These are phyloP conservation scores for Serendipita sp. DNA, from an alignment of 768 basidiomycete genomes.

Conservation along the genomic window DNA sequence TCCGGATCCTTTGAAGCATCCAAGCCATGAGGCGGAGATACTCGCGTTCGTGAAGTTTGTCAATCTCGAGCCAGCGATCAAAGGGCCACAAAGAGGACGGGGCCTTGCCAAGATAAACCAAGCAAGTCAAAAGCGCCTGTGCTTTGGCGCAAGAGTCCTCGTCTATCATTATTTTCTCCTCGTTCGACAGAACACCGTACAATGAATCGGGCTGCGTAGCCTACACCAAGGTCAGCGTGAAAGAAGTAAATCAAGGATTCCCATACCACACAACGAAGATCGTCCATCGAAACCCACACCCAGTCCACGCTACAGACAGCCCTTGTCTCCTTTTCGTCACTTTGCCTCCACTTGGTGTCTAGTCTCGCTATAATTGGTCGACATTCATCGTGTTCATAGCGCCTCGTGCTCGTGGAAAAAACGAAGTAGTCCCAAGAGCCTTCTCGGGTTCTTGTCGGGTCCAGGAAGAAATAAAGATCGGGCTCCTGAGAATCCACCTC, in stretches of 20 bases:
- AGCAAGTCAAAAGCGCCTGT: constrained; percentile 62
- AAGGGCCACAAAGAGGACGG: constrained; percentile 69
- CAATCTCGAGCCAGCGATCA: constrained; percentile 61
- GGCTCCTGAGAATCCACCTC: constrained; percentile 31
- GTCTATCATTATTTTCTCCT: constrained; percentile 35
- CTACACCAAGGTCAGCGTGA: background rate
- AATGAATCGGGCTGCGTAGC: constrained; percentile 27
- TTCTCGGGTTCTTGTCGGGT: constrained; percentile 67
- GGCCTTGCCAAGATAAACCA: constrained; percentile 51
- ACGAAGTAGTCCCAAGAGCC: constrained; percentile 67
- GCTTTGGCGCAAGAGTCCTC: constrained; percentile 58
- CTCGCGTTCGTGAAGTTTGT: constrained; percentile 70
- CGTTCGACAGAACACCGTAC: constrained; percentile 47
- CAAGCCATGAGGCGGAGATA: constrained; percentile 74
- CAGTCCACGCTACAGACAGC: constrained; percentile 46
- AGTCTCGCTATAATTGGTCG: constrained; percentile 64
- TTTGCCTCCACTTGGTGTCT: constrained; percentile 63
- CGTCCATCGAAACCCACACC: constrained; percentile 41
- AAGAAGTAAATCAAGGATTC: background rate
- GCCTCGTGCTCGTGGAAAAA: constrained; percentile 62
- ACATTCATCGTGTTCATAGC: constrained; percentile 68
- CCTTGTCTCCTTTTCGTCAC: constrained; percentile 23
- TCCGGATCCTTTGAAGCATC: constrained; percentile 70
- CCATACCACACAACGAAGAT: constrained; percentile 41
- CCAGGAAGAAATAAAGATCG: constrained; percentile 55